A percentile compares a stretch with the other conserved stretches of the same genome.
Conservation (phyloP, 1,284 basidiomycete genomes). For the Naganishia albida region DNA sequence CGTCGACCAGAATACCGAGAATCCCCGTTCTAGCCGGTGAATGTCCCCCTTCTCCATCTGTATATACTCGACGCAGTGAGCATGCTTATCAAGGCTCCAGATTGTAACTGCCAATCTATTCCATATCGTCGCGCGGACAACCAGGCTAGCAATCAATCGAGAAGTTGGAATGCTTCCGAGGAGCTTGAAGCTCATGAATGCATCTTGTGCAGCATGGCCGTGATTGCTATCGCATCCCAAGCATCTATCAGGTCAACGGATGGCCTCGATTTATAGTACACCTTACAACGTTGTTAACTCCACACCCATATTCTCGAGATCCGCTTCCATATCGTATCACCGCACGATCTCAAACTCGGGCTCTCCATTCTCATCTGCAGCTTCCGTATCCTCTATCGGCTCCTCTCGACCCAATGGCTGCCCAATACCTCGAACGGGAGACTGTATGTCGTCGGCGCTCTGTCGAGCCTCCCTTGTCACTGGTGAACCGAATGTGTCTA, state of each 20-base stretch:
- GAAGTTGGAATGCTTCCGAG: no score
- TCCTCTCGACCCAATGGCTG: neutral
- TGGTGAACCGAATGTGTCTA: conserved; percentile 2
- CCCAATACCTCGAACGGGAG: neutral
- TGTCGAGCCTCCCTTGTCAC: neutral
- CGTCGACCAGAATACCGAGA: neutral
- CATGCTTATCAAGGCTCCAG: conserved; percentile 29
- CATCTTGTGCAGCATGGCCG: no score
- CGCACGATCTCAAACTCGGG: neutral
- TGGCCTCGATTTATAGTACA: no score
- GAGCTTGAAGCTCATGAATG: no score
- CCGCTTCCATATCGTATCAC: no score
- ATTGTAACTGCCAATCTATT: neutral
- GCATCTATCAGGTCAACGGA: no score
- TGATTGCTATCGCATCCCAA: no score
- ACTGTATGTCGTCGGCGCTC: conserved; percentile 10
- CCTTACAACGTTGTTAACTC: no score
- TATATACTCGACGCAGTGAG: conserved; percentile 16
- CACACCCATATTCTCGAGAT: no score
- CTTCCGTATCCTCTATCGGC: neutral
- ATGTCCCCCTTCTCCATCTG: neutral
- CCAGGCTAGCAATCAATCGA: no score
- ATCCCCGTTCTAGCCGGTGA: neutral
- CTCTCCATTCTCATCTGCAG: neutral
- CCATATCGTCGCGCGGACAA: no score